Base-by-base conservation (phyloP, 2,329 filamentous ascomycete species). In the Fusarium sp. region DNA sequence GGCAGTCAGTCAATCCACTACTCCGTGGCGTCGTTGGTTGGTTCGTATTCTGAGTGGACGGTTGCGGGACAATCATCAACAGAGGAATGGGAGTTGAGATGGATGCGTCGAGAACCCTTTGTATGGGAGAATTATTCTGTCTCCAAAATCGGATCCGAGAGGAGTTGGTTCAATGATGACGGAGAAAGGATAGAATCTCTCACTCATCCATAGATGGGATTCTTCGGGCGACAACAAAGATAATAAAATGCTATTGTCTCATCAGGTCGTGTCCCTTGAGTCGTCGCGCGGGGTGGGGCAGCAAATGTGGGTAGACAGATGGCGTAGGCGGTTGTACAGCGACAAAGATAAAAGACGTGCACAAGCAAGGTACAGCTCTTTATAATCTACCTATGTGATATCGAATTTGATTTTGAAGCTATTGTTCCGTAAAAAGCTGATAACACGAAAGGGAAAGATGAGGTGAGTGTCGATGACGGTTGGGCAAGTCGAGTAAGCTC, bases 31-130 rank as follows among this genome's bases (percentile, higher is more conserved):
- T 69, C 41, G 68, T 61, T 57, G 56, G 54, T 50, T 58, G 51
- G 60, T 58, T 53, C 59, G 56, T 53, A 49, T 56, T 56, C 50
- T 53, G 58, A 62, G 54, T 72, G 70, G 68, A 71, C 53, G 57
- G 63, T 67, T 63, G 63, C 63, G 67, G 70, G 57, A 66, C 58
- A 63, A 52, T 55, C 53, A 40, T 53, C 43, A 55, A 48, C 55
- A 55, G 53, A 61, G 67, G 67, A 70, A 63, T 68, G 60, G 48
- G 41, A 47, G 62, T 50, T 39, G 40, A 42, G 47, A 53, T 60
- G 39, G 55, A 62, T 58, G 50, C 35, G 63, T 68, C 53, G 39
- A 58, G 25, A 40, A 40, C 57, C 41, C 15, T 49, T 9, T 25
- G 41, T 36, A 40, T 52, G 37, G 18, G 27, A 36, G 23, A 10